phyloP scores from a whole-genome alignment of 1,284 basidiomycete genomes.

The Tetrapyrgos nigripes region DNA sequence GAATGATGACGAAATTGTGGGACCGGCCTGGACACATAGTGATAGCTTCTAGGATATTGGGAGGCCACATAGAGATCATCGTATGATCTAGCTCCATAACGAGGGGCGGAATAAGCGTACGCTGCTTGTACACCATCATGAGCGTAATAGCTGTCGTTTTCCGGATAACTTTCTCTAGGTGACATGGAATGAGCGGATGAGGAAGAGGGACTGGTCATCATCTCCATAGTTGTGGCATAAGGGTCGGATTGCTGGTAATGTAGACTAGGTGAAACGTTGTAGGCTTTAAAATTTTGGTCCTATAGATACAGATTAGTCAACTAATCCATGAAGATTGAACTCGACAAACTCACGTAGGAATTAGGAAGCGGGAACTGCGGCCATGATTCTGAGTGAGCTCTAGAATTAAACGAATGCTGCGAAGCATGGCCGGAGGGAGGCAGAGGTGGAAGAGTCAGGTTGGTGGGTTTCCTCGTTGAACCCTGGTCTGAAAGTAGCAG shows the following conservation, averaged over 20 bases:
- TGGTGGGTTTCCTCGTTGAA: constrained; percentile 16
- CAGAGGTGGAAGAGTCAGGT: constrained; percentile 27
- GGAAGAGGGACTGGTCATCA: background rate
- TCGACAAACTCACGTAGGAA: constrained; percentile 6
- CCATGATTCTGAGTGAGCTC: constrained; percentile 13
- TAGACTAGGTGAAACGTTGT: background rate
- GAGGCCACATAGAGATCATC: background rate
- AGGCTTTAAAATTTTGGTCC: background rate
- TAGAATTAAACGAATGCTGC: background rate
- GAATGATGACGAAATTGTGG: constrained; percentile 14
- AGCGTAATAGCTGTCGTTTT: background rate
- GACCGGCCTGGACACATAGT: background rate
- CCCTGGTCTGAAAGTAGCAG: constrained; percentile 8
- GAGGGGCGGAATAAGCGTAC: background rate
- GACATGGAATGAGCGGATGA: background rate
- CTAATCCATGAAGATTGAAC: background rate
- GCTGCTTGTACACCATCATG: background rate
- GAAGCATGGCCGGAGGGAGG: constrained; percentile 9
- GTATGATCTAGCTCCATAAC: background rate
- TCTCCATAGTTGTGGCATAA: background rate
- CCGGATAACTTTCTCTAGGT: background rate
- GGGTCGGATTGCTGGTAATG: background rate
- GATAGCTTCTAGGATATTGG: constrained; percentile 2
- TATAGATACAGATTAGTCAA: background rate
- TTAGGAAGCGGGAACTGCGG: constrained; percentile 11